Conservation (phyloP, 257 asterid genomes). For the Petunia axillaris region DNA sequence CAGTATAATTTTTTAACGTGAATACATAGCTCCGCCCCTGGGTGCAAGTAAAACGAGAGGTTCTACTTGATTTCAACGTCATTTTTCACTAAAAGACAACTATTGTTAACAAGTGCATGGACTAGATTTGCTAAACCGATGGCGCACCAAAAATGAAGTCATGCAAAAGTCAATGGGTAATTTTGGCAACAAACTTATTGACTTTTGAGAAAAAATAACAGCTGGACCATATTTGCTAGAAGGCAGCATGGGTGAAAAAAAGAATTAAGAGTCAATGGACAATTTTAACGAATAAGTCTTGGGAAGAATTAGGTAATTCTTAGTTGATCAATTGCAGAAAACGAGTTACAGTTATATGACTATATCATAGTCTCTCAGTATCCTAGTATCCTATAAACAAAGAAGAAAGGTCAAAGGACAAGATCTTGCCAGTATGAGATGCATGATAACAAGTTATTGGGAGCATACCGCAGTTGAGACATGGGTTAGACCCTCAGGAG, state of each 20-base stretch:
- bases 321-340: not conserved
- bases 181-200: not conserved
- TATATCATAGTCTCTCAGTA: not conserved
- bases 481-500: slow-evolving; percentile 52
- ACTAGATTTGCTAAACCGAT: not conserved
- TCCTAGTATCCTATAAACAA: not conserved
- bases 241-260: not conserved
- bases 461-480: slow-evolving; percentile 59
- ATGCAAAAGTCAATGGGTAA: slow-evolving; percentile 1
- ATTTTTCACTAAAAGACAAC: not conserved
- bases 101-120: not conserved
- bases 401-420: not conserved
- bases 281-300: not conserved
- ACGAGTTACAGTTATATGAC: not conserved
- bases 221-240: not conserved
- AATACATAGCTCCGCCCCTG: too few species aligned
- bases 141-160: not conserved
- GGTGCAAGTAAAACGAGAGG: too few species aligned
- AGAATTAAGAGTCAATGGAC: not conserved
- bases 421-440: not conserved
- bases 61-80: too few species aligned
- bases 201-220: not conserved
- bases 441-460: not conserved
- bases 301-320: not conserved
- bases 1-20: too few species aligned